Conservation (phyloP, 2,329 filamentous ascomycete species). For the Ophiostoma ips region DNA sequence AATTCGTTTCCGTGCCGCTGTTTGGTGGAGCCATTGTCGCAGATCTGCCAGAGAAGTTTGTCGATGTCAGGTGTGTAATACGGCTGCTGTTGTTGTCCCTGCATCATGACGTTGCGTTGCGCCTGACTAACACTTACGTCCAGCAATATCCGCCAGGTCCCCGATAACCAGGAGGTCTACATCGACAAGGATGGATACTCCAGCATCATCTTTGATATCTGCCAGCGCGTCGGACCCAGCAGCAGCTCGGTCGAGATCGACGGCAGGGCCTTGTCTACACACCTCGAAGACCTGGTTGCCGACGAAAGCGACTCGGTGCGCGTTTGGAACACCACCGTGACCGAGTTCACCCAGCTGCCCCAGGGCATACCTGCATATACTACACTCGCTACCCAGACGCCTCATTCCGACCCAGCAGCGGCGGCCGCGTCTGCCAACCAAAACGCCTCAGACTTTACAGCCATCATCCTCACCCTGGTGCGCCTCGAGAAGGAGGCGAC, state of each 20-base stretch:
- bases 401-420: constrained; percentile 21
- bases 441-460: constrained; percentile 50
- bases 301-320: constrained; percentile 49
- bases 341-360: constrained; percentile 34
- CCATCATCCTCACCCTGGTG: constrained; percentile 63
- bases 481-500: constrained; percentile 61
- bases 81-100: not conserved
- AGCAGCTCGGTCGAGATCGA: constrained; percentile 45
- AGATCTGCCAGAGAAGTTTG: constrained; percentile 53
- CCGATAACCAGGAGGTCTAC: constrained; percentile 85
- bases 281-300: constrained; percentile 56
- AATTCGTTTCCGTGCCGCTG: constrained; percentile 44
- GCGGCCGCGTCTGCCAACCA: constrained; percentile 17
- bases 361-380: constrained; percentile 48
- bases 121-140: not conserved
- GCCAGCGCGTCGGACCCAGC: constrained; percentile 55
- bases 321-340: constrained; percentile 52
- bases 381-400: constrained; percentile 52
- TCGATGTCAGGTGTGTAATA: constrained; percentile 53
- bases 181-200: constrained; percentile 74
- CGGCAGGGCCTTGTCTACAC: constrained; percentile 54
- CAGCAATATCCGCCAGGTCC: constrained; percentile 60
- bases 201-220: constrained; percentile 81
- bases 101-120: not conserved
- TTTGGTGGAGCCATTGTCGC: constrained; percentile 60